Conservation (phyloP, 2,329 filamentous ascomycete species). For the Colletotrichum sp. region DNA sequence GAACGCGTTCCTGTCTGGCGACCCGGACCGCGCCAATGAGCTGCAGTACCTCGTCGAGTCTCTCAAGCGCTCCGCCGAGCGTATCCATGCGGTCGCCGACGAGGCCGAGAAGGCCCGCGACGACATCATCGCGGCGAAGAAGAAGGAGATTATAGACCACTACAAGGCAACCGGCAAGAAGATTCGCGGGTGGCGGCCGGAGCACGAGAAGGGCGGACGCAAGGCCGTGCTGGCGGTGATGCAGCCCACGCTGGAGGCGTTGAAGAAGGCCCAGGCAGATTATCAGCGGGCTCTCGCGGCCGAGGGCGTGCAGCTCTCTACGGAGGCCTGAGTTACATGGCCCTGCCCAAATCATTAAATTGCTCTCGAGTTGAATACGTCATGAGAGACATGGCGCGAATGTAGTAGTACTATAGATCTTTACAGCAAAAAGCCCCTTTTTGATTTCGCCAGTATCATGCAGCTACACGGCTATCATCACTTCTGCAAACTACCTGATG, state of each 20-base stretch:
- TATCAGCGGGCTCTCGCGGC: conserved; percentile 76
- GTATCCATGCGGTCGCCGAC: conserved; percentile 80
- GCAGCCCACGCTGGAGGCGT: conserved; percentile 72
- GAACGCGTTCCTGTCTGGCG: conserved; percentile 88
- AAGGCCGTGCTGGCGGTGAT: conserved; percentile 79
- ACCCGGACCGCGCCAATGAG: conserved; percentile 80
- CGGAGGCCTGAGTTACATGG: conserved; percentile 38
- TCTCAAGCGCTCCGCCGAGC: conserved; percentile 74
- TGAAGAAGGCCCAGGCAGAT: conserved; percentile 72
- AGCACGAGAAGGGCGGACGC: conserved; percentile 74
- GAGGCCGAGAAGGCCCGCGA: conserved; percentile 80
- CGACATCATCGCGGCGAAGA: conserved; percentile 68
- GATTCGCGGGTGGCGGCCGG: conserved; percentile 67
- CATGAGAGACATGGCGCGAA: not conserved
- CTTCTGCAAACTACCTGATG: not conserved
- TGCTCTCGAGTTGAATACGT: not conserved
- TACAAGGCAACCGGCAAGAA: conserved; percentile 78
- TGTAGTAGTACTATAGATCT: not conserved
- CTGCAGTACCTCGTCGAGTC: conserved; percentile 84
- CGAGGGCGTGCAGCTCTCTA: conserved; percentile 56
- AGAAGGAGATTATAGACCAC: conserved; percentile 72
- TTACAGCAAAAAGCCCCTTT: not conserved
- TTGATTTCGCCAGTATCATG: not conserved
- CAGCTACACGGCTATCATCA: not conserved
- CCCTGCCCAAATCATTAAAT: not conserved